Evolutionary conservation across 768 basidiomycete genomes (phyloP).

Genomic region (Cystofilobasidium bisporidii): DNA sequence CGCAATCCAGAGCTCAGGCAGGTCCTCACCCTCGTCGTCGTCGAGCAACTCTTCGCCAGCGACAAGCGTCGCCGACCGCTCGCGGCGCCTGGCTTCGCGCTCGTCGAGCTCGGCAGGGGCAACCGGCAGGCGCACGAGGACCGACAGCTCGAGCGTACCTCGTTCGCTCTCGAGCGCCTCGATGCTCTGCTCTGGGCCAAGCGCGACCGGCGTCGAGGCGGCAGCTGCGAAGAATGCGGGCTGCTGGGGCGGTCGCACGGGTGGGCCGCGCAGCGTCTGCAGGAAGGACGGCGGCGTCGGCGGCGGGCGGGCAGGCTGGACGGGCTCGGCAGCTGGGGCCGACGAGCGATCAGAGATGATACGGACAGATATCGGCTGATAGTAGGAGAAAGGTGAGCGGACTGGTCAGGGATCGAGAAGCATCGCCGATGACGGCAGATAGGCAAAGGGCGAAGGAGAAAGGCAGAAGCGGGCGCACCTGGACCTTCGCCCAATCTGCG

Average conservation of each 20-base stretch:
- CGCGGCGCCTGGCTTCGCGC: neutral
- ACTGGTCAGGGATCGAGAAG: neutral
- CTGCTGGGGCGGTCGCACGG: neutral
- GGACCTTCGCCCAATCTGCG: neutral
- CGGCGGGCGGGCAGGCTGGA: neutral
- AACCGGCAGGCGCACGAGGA: neutral
- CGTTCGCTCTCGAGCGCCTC: neutral
- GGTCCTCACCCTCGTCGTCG: constrained; percentile 5
- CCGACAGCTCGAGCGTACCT: neutral
- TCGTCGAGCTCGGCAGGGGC: neutral
- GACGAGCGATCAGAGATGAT: neutral
- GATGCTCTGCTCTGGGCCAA: neutral
- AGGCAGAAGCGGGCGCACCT: constrained; percentile 1
- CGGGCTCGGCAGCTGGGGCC: neutral
- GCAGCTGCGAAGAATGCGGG: neutral
- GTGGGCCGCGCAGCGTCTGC: constrained; percentile 4
- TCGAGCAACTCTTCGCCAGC: neutral
- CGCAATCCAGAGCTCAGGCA: constrained; percentile 6
- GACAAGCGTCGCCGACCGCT: neutral
- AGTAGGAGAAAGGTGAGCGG: neutral
- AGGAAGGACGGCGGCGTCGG: neutral
- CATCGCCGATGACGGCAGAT: too few relatives aligned
- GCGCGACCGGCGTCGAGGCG: neutral
- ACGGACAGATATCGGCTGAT: neutral
- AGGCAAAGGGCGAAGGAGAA: too few relatives aligned